Percentiles rank a stretch among this genome's conserved stretches.
These are phyloP conservation scores for Plasmodium relictum DNA, from an alignment of 169 alveolate genomes.

Conservation along the genomic window DNA sequence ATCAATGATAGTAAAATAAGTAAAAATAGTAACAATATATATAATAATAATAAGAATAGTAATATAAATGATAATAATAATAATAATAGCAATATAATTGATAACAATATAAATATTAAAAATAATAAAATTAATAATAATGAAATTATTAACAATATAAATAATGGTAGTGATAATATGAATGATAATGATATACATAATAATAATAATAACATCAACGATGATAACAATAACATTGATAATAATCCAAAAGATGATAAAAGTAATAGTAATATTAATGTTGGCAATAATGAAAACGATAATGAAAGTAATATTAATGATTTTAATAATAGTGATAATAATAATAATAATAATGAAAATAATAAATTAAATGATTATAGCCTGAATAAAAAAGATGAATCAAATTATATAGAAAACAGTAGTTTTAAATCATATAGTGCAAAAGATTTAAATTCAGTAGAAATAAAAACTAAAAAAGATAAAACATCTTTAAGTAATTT, in stretches of 20 bases:
- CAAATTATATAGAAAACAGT: not conserved
- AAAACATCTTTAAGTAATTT: conserved; percentile 3
- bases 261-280: not conserved
- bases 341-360: no score
- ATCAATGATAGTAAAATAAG: no score
- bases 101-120: not conserved
- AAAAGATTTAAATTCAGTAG: not conserved
- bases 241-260: not conserved
- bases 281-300: not conserved
- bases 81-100: not conserved
- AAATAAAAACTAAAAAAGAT: not conserved
- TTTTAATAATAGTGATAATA: no score
- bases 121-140: not conserved
- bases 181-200: not conserved
- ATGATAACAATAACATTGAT: not conserved
- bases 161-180: not conserved
- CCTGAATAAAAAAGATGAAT: not conserved
- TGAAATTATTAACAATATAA: not conserved
- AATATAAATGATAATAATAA: not conserved
- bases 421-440: not conserved
- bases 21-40: not conserved
- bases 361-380: no score
- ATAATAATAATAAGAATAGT: not conserved
- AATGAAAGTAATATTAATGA: not conserved
- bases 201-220: not conserved